Evolutionary conservation across 805 yeast genomes (phyloP).

Genomic region (Barnettozyma pratensis): DNA sequence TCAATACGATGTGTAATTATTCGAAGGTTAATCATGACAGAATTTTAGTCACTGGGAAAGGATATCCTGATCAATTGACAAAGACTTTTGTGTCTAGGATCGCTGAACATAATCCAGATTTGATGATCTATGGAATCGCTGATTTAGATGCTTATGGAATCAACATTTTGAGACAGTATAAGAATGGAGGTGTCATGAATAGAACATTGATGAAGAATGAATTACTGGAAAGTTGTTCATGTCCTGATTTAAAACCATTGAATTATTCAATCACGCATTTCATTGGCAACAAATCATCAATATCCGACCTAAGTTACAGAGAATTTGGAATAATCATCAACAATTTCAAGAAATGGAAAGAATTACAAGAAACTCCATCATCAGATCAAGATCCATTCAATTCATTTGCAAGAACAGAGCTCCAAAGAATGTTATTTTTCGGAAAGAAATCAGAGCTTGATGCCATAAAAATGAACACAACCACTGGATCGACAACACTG

Average conservation of each 20-base stretch:
- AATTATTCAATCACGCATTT: constrained; percentile 19
- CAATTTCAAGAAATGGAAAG: constrained; percentile 9
- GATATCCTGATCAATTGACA: constrained; percentile 61
- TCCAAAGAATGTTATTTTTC: constrained; percentile 53
- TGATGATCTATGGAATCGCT: constrained; percentile 41
- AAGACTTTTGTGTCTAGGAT: constrained; percentile 35
- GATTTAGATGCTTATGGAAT: constrained; percentile 70
- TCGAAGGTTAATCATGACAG: constrained; percentile 14
- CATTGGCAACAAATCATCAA: constrained; percentile 5
- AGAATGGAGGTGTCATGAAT: constrained; percentile 18
- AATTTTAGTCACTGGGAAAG: constrained; percentile 58
- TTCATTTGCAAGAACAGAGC: constrained; percentile 33
- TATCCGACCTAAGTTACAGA: constrained; percentile 19
- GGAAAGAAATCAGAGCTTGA: constrained; percentile 60
- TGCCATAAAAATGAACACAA: constrained; percentile 20
- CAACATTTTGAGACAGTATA: constrained; percentile 47
- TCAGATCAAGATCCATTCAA: not conserved
- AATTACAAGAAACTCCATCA: not conserved
- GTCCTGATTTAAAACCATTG: constrained; percentile 14
- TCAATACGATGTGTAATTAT: constrained; percentile 27
- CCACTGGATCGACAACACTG: not conserved
- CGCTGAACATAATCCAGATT: constrained; percentile 15
- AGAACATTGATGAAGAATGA: not conserved
- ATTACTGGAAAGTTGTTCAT: not conserved
- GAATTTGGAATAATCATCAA: constrained; percentile 26